phyloP scores from a whole-genome alignment of 768 basidiomycete genomes.

The Tricholomella constricta region DNA sequence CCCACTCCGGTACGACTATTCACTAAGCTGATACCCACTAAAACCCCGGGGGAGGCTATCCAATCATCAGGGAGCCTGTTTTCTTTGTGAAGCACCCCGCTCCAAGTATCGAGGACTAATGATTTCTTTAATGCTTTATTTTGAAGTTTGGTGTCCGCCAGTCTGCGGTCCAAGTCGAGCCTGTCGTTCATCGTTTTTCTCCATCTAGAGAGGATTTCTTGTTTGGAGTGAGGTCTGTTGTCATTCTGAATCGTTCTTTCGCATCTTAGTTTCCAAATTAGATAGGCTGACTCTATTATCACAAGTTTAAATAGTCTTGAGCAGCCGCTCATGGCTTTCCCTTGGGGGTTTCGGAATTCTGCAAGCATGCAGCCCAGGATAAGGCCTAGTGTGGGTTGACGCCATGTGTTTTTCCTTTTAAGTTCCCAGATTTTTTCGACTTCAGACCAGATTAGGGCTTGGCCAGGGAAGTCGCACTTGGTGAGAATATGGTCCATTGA shows the following conservation, averaged over 20 bases:
- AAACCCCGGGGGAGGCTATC: background rate
- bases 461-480: background rate
- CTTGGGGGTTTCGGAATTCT: background rate
- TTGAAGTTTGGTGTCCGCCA: background rate
- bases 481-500: constrained; percentile 3
- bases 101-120: background rate
- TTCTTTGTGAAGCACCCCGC: background rate
- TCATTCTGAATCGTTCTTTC: background rate
- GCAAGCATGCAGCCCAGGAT: background rate
- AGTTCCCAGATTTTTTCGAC: background rate
- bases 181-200: background rate
- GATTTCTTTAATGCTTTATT: background rate
- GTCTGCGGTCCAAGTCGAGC: background rate
- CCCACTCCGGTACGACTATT: background rate
- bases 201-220: background rate
- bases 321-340: background rate
- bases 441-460: background rate
- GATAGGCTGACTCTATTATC: background rate
- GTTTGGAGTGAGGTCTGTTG: background rate
- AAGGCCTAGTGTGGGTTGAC: background rate
- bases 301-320: background rate
- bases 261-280: background rate
- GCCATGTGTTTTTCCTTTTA: no score
- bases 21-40: background rate
- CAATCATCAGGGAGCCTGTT: background rate